Evolutionary conservation across 306 rosid species (phyloP), one percentile per base, ranked within the genome.

Genomic region (Prunus dulcis): DNA sequence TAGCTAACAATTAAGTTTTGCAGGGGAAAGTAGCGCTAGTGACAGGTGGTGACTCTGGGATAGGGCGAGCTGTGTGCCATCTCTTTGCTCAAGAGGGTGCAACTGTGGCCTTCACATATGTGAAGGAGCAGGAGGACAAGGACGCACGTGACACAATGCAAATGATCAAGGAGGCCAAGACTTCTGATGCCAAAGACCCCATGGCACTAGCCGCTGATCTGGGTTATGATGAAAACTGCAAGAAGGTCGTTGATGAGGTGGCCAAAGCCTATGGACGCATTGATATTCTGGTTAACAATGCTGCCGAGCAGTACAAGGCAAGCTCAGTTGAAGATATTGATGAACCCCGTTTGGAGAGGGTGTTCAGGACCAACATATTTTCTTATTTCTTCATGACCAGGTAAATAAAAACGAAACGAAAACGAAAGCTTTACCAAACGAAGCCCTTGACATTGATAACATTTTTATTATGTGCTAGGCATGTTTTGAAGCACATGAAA

Each of bases 11-110:
- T 20, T 20, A 22, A 56, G 13, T 56, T 46, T 32, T 75, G 66
- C 81, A 93, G 97, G 97, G 96, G 30, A 91, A 86, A 86, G 73
- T 91, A 73, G 92, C 96, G 8, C 30, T 91, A 23, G 88, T 93
- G 72, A 88, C 92, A 0, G 97, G 97, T 0, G 98, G 96, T 1
- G 96, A 93, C 84, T 91, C 97, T 0, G 91, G 98, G 69, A 91
- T 93, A 5, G 97, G 98, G 2, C 72, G 93, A 32, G 86, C 97
- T 0, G 93, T 93, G 18, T 87, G 91, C 75, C 83, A 88, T 77
- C 81, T 78, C 76, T 91, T 90, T 69, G 90, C 96, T 10, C 69
- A 82, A 8, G 96, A 91, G 67, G 98, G 97, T 45, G 98, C 97
- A 0, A 90, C 91, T 3, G 91, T 93, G 76, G 87, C 86, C 19